Evolutionary conservation across 169 alveolate species (phyloP).

Genomic region (Besnoitia besnoiti): DNA sequence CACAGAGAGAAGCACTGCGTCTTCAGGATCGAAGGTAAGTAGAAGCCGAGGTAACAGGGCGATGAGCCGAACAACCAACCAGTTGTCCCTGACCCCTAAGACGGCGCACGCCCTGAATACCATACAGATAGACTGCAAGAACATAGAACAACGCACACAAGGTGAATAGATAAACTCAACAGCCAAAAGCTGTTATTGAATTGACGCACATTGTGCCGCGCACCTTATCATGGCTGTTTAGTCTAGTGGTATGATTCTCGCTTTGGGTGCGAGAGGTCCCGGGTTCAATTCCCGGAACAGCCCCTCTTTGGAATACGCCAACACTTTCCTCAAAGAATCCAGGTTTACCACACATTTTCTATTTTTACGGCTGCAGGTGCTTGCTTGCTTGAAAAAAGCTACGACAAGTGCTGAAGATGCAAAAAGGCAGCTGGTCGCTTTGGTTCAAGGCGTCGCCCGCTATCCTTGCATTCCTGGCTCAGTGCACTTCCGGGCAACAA

Average conservation of each 20-base stretch:
- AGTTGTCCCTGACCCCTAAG: not conserved
- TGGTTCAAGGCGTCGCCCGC: too few species aligned
- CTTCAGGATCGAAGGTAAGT: not conserved
- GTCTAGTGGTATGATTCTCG: constrained; percentile 69
- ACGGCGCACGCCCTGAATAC: constrained; percentile 20
- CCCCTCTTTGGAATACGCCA: constrained; percentile 28
- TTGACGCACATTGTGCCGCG: not conserved
- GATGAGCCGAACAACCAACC: not conserved
- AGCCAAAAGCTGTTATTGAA: not conserved
- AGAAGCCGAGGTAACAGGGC: not conserved
- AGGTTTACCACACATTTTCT: not conserved
- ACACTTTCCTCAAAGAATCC: not conserved
- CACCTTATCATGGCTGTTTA: constrained; percentile 47
- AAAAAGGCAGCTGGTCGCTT: too few species aligned
- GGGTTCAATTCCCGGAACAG: constrained; percentile 72
- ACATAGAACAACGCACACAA: not conserved
- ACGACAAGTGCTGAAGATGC: too few species aligned
- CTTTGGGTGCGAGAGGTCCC: constrained; percentile 71
- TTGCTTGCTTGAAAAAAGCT: too few species aligned
- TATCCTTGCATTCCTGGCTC: too few species aligned
- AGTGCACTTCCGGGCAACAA: too few species aligned
- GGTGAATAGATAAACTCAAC: not conserved
- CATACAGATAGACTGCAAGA: constrained; percentile 1
- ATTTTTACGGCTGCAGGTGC: too few species aligned
- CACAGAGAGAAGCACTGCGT: not conserved